Percentiles rank a stretch among this genome's conserved stretches.
These are phyloP conservation scores for Clitoria ternatea DNA, from an alignment of 306 rosid species.

Conservation along the genomic window DNA sequence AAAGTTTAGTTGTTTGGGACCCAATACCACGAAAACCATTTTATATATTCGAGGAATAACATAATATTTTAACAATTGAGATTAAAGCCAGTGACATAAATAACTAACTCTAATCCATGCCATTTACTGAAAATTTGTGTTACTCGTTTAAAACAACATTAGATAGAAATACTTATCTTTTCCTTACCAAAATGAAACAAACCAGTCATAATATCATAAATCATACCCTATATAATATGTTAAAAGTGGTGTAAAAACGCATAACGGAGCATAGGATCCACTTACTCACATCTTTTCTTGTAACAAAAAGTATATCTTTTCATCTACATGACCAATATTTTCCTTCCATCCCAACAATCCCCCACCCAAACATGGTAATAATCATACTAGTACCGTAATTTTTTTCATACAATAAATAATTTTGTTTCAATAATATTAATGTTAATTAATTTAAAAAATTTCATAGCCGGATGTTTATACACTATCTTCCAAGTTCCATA, in stretches of 20 bases:
- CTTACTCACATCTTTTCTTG: slow-evolving; percentile 6
- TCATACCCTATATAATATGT: not conserved
- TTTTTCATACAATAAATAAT: not conserved
- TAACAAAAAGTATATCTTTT: not conserved
- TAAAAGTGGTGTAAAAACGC: slow-evolving; percentile 2
- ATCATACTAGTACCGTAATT: no score
- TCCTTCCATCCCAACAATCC: not conserved
- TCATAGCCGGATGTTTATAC: no score
- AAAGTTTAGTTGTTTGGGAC: not conserved
- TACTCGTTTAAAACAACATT: no score
- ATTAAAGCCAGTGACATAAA: not conserved
- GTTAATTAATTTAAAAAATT: not conserved
- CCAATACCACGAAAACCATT: not conserved
- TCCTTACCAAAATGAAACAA: not conserved
- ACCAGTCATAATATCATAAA: not conserved
- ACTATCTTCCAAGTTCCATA: no score
- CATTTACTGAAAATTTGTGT: not conserved
- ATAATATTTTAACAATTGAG: not conserved
- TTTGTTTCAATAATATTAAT: no score
- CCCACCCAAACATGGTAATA: not conserved
- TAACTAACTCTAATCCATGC: no score
- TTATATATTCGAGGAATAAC: not conserved
- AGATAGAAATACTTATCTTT: no score
- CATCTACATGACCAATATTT: slow-evolving; percentile 8
- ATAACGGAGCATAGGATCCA: slow-evolving; percentile 8